phyloP scores from a whole-genome alignment of 106 monocot genomes.

The Triglochin maritima region DNA sequence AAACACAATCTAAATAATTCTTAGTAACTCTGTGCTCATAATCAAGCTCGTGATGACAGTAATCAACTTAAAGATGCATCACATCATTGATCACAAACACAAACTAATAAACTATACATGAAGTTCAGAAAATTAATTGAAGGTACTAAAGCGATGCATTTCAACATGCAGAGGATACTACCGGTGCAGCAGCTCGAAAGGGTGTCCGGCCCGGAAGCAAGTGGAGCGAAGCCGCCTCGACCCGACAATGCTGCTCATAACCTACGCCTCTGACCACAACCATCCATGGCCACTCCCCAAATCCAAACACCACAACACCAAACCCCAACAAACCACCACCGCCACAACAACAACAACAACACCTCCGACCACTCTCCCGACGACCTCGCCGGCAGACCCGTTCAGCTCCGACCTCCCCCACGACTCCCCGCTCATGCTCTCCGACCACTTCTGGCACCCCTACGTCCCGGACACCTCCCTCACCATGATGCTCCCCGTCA shows the following conservation, averaged over 20 bases:
- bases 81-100: too few relatives aligned
- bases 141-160: too few relatives aligned
- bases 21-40: too few relatives aligned
- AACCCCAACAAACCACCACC: conserved; percentile 4
- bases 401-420: conserved; percentile 1
- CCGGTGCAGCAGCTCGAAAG: conserved; percentile 61
- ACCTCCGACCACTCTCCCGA: not conserved
- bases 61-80: too few relatives aligned
- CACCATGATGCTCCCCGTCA: not conserved
- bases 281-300: conserved; percentile 40
- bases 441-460: conserved; percentile 26
- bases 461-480: conserved; percentile 25
- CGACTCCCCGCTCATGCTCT: conserved; percentile 8
- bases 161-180: conserved; percentile 44
- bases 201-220: conserved; percentile 54
- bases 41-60: too few relatives aligned
- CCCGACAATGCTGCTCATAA: conserved; percentile 45
- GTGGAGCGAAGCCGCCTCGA: conserved; percentile 60
- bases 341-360: conserved; percentile 4
- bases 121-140: too few relatives aligned
- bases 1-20: too few relatives aligned
- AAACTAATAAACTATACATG: too few relatives aligned
- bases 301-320: conserved; percentile 4
- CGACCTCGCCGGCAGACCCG: not conserved
- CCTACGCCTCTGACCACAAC: conserved; percentile 65